Conservation (phyloP, 257 asterid species). For the Echium plantagineum region DNA sequence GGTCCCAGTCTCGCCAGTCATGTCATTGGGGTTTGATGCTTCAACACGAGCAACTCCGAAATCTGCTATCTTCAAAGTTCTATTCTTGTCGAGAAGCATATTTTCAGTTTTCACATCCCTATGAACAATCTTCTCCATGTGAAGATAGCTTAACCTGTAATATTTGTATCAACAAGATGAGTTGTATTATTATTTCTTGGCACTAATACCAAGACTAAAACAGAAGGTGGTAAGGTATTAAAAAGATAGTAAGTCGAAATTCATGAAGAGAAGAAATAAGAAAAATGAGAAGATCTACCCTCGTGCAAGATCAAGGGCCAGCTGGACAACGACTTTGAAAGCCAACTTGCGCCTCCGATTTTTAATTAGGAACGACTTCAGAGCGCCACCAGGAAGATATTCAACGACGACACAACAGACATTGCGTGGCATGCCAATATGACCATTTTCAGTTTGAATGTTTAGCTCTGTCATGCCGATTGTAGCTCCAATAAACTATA, state of each 20-base stretch:
- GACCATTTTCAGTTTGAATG: constrained; percentile 52
- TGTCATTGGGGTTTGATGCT: constrained; percentile 84
- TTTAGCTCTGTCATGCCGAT: constrained; percentile 48
- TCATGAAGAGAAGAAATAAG: constrained; percentile 3
- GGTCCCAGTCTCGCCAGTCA: constrained; percentile 96
- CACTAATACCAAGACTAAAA: background rate
- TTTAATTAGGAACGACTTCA: constrained; percentile 66
- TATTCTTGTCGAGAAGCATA: constrained; percentile 67
- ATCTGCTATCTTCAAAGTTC: constrained; percentile 70
- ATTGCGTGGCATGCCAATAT: constrained; percentile 44
- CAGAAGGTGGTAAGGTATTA: background rate
- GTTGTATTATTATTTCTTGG: background rate
- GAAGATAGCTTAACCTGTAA: constrained; percentile 67
- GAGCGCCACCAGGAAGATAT: constrained; percentile 69
- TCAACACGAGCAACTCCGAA: constrained; percentile 94
- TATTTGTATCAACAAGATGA: background rate
- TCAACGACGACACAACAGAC: constrained; percentile 72
- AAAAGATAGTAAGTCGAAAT: background rate
- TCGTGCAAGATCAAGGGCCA: constrained; percentile 70
- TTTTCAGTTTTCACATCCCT: constrained; percentile 87
- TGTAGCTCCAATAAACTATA: constrained; percentile 78
- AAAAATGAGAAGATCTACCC: constrained; percentile 32
- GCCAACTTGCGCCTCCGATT: constrained; percentile 59
- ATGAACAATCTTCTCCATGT: constrained; percentile 66
- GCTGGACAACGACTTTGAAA: constrained; percentile 68